Evolutionary conservation across 495 filamentous ascomycete species (phyloP), one percentile per base, ranked within the genome.

Genomic region (Aspergillus indologenus): DNA sequence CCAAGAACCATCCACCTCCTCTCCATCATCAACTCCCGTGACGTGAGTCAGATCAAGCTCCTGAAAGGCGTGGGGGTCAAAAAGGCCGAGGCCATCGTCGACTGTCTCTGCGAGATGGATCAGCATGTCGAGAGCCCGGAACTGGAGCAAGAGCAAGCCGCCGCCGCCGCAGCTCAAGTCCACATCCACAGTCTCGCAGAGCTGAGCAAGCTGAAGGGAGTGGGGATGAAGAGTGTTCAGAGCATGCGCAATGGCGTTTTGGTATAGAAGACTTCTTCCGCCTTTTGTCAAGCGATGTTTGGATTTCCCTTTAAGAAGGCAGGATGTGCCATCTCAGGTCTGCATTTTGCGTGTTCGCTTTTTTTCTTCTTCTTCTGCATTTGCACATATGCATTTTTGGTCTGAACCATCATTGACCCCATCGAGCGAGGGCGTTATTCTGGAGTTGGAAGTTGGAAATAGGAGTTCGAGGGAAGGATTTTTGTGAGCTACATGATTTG

Each of bases 1-100:
- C 90, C 91, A 2, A 80, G 87, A 6, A 90, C 89, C 5, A 75
- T 79, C 61, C 83, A 85, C 53, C 68, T 98, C 9, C 79, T 98
- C 3, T 80, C 83, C 15, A 89, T 97, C 64, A 86, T 98, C 72
- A 98, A 98, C 71, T 90, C 87, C 1, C 81, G 89, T 15, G 89
- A 97, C 60, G 71, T 91, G 7, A 78, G 74, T 29, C 80, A 80
- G 66, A 88, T 89, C 61, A 80, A 79, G 56, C 63, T 81, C 18
- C 70, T 98, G n/a, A 90, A 89, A 67, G 87, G 81, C 20, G 79
- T 84, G 9, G 81, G 81, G 8, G 72, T 69, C 26, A 84, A 83
- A 53, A 83, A 81, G 62, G 81, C 81, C 11, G 78, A 82, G 53
- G 73, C 74, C 2, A 81, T 84, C 47, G 73, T 83, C 14, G 74